phyloP scores from a whole-genome alignment of 2,329 filamentous ascomycete genomes.

The Xylaria sp. region DNA sequence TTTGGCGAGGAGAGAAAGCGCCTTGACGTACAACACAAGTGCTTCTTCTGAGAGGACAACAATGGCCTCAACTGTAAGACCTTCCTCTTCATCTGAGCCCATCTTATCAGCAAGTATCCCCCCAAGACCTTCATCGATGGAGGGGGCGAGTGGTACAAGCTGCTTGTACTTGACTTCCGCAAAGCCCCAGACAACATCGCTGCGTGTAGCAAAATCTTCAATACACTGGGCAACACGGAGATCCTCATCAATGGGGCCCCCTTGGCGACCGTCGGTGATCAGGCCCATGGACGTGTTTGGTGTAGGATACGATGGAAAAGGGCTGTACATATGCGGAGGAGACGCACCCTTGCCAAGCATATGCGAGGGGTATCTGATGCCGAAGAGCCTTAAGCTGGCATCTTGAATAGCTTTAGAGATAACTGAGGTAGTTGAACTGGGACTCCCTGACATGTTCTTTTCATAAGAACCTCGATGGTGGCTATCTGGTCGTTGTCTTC shows the following conservation, averaged over 20 bases:
- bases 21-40: constrained; percentile 94
- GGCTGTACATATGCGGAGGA: constrained; percentile 78
- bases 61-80: constrained; percentile 85
- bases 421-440: constrained; percentile 81
- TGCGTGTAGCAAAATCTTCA: constrained; percentile 90
- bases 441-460: constrained; percentile 73
- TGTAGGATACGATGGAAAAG: constrained; percentile 86
- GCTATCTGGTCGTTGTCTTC: constrained; percentile 72
- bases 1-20: constrained; percentile 86
- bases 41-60: constrained; percentile 93
- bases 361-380: constrained; percentile 74
- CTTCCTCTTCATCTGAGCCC: constrained; percentile 72
- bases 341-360: constrained; percentile 71
- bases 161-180: constrained; percentile 99
- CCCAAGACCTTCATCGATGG: constrained; percentile 75
- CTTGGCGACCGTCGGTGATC: constrained; percentile 72
- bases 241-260: constrained; percentile 78
- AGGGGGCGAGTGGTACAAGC: constrained; percentile 87
- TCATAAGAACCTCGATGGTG: constrained; percentile 84
- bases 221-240: constrained; percentile 79
- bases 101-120: constrained; percentile 66
- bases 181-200: constrained; percentile 96
- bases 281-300: constrained; percentile 69
- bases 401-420: constrained; percentile 96
- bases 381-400: constrained; percentile 80